phyloP scores from a whole-genome alignment of 2,329 filamentous ascomycete genomes.

The Tetracladium maxilliforme region DNA sequence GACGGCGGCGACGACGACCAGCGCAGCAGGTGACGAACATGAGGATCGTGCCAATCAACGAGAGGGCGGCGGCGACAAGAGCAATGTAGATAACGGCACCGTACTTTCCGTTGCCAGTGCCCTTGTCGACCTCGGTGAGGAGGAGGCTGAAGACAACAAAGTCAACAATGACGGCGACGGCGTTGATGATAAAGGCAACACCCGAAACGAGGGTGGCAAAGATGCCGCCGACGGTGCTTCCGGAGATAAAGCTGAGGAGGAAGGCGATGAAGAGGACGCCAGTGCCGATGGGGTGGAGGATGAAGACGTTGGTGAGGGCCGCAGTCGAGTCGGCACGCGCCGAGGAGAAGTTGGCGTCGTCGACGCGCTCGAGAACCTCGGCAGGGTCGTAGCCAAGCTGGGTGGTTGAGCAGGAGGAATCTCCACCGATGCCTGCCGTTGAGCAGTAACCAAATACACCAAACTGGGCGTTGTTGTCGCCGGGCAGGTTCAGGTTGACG shows the following conservation, averaged over 20 bases:
- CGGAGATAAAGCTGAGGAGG: constrained; percentile 34
- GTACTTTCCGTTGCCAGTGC: constrained; percentile 25
- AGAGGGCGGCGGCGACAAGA: constrained; percentile 36
- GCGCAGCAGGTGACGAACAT: constrained; percentile 50
- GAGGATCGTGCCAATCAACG: constrained; percentile 37
- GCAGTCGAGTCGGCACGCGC: constrained; percentile 27
- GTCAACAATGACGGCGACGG: constrained; percentile 36
- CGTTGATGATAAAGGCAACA: constrained; percentile 30
- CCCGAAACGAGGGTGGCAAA: constrained; percentile 31
- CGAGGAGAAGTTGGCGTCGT: constrained; percentile 17
- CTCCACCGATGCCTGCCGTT: constrained; percentile 8
- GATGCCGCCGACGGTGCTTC: constrained; percentile 34
- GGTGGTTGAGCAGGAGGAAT: constrained; percentile 30
- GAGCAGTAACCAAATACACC: constrained; percentile 47
- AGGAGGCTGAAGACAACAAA: constrained; percentile 42
- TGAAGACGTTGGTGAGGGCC: constrained; percentile 40
- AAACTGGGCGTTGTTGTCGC: constrained; percentile 22
- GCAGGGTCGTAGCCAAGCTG: constrained; percentile 41
- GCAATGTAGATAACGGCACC: constrained; percentile 42
- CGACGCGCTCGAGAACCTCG: constrained; percentile 19
- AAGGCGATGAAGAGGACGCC: constrained; percentile 44
- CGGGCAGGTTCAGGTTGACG: constrained; percentile 32
- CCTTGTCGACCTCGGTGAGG: constrained; percentile 33
- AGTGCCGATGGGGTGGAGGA: constrained; percentile 46
- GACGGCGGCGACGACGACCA: no score